phyloP scores from a whole-genome alignment of 2,329 filamentous ascomycete species.

The Fusarium nisikadoi region DNA sequence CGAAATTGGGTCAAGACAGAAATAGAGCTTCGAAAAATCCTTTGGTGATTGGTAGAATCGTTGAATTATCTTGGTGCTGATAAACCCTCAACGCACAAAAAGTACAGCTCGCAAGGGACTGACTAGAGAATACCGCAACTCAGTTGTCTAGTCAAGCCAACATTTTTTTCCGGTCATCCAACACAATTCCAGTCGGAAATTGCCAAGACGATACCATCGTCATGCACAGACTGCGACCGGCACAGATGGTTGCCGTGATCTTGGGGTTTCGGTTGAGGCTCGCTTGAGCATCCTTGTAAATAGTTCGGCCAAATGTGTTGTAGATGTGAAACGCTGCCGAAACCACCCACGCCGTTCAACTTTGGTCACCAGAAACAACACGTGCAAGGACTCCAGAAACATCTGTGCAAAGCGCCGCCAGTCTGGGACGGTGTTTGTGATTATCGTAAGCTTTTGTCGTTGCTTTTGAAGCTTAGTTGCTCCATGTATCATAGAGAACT shows the following conservation, averaged over 20 bases:
- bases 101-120: not conserved
- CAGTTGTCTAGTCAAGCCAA: not conserved
- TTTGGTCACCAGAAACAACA: slow-evolving; percentile 14
- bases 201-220: not conserved
- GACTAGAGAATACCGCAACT: not conserved
- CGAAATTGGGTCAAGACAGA: not conserved
- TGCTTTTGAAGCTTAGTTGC: not conserved
- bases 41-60: not conserved
- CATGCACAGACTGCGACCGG: slow-evolving; percentile 20
- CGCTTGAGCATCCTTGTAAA: slow-evolving; percentile 33
- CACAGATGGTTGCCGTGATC: slow-evolving; percentile 24
- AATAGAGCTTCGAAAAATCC: not conserved
- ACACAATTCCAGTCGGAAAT: not conserved
- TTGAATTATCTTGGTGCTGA: not conserved
- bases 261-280: slow-evolving; percentile 32
- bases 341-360: slow-evolving; percentile 31
- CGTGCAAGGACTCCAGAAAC: not conserved
- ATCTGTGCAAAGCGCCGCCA: not conserved
- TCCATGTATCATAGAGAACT: not conserved
- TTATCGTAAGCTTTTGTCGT: not conserved
- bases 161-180: not conserved
- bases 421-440: not conserved
- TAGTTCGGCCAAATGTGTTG: slow-evolving; percentile 32
- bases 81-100: not conserved
- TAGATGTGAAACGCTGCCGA: slow-evolving; percentile 40